Evolutionary conservation across 331 rosid genomes (phyloP).

Genomic region (Quercus phellos): DNA sequence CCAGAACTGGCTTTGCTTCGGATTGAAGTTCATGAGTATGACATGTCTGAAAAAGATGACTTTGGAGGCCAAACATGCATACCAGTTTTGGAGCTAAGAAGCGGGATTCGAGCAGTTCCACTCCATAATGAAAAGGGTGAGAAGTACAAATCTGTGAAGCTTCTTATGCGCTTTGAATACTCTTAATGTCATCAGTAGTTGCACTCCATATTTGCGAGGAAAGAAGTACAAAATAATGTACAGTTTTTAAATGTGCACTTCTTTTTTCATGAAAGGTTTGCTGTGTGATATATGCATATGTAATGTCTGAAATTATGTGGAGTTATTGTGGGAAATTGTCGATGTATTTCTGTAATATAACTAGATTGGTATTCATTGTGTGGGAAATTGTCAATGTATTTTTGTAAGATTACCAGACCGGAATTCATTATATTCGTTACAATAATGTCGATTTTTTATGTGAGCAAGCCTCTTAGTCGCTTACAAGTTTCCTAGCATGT

Average conservation of each 20-base stretch:
- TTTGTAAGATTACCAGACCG: not conserved
- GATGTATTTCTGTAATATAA: not conserved
- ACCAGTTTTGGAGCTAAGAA: slow-evolving; percentile 69
- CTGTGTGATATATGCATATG: not conserved
- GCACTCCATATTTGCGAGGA: not conserved
- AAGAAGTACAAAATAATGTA: slow-evolving; percentile 10
- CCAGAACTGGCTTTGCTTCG: slow-evolving; percentile 91
- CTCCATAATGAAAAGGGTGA: slow-evolving; percentile 55
- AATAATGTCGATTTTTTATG: not conserved
- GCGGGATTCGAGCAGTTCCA: slow-evolving; percentile 79
- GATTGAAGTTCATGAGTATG: slow-evolving; percentile 89
- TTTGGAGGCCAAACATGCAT: slow-evolving; percentile 93
- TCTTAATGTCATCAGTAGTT: slow-evolving; percentile 33
- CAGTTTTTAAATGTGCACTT: slow-evolving; percentile 10
- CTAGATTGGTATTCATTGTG: too few species aligned
- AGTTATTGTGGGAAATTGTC: not conserved
- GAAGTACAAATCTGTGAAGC: slow-evolving; percentile 63
- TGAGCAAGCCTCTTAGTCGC: not conserved
- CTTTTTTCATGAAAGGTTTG: not conserved
- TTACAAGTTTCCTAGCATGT: too few species aligned
- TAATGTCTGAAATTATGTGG: not conserved
- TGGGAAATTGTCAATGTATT: not conserved
- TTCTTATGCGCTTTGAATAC: slow-evolving; percentile 79
- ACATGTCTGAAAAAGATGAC: slow-evolving; percentile 98
- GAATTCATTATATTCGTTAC: not conserved